Conservation (phyloP, 23 red algal genomes). For the Gracilaria caudata region DNA sequence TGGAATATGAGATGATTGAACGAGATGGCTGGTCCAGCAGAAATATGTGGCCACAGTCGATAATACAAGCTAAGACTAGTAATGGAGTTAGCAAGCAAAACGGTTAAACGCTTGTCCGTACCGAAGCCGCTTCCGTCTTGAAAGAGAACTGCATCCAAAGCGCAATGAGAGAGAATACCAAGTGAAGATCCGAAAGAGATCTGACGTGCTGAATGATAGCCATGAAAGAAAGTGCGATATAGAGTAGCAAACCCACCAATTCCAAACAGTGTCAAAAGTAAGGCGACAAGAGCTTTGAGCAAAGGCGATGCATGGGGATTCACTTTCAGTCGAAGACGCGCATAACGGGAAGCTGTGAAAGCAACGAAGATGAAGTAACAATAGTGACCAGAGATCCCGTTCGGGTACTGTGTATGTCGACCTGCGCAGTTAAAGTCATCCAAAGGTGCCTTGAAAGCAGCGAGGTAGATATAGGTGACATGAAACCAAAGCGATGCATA, state of each 20-base stretch:
- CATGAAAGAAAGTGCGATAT: slow-evolving; percentile 86
- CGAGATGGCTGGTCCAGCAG: slow-evolving; percentile 49
- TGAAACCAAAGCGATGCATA: slow-evolving; percentile 89
- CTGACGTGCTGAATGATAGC: slow-evolving; percentile 87
- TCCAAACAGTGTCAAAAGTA: slow-evolving; percentile 40
- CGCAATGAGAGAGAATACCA: slow-evolving; percentile 58
- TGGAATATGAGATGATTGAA: slow-evolving; percentile 49
- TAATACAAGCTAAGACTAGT: slow-evolving; percentile 41
- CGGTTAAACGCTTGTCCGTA: slow-evolving; percentile 10
- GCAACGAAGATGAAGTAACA: slow-evolving; percentile 85
- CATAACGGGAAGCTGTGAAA: slow-evolving; percentile 45
- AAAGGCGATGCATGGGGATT: slow-evolving; percentile 33
- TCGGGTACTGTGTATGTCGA: slow-evolving; percentile 60
- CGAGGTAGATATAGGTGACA: slow-evolving; percentile 71
- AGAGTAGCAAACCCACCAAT: slow-evolving; percentile 67
- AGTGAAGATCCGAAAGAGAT: slow-evolving; percentile 64
- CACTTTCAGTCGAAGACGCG: slow-evolving; percentile 5
- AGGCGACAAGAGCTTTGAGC: slow-evolving; percentile 10
- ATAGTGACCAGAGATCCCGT: slow-evolving; percentile 90
- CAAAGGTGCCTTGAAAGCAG: slow-evolving; percentile 70
- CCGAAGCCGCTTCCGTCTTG: slow-evolving; percentile 3
- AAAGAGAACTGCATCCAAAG: slow-evolving; percentile 62
- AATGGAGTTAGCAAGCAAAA: slow-evolving; percentile 40
- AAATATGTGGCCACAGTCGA: slow-evolving; percentile 53
- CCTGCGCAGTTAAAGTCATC: slow-evolving; percentile 79